Percentiles rank a stretch among this genome's conserved stretches.
These are phyloP conservation scores for Citrus sp. DNA, from an alignment of 345 rosid species.

Conservation along the genomic window DNA sequence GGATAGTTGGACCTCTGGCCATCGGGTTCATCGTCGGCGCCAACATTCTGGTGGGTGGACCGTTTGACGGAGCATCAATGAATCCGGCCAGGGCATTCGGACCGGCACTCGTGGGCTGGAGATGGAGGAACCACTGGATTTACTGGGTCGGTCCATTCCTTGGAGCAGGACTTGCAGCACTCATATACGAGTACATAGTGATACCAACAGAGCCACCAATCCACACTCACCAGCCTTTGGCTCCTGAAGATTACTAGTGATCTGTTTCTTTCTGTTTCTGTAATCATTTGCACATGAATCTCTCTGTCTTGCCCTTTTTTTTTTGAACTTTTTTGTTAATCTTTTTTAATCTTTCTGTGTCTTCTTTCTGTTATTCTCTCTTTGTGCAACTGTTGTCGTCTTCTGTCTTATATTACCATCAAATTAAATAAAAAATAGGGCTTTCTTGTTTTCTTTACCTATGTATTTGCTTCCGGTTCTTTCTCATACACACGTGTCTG, in stretches of 20 bases:
- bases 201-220: constrained; percentile 41
- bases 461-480: neutral
- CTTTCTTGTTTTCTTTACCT: neutral
- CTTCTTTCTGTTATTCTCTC: neutral
- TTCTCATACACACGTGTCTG: neutral
- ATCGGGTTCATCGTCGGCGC: constrained; percentile 41
- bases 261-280: neutral
- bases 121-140: constrained; percentile 54
- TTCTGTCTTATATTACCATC: neutral
- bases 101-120: constrained; percentile 48
- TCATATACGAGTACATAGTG: constrained; percentile 54
- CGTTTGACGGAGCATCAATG: constrained; percentile 51
- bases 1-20: constrained; percentile 45
- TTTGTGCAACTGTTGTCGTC: neutral
- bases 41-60: constrained; percentile 43
- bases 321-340: neutral
- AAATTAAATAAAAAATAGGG: constrained; percentile 1
- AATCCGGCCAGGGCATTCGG: constrained; percentile 48
- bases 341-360: neutral
- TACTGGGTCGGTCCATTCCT: constrained; percentile 50
- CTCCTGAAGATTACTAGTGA: constrained; percentile 73
- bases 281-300: neutral
- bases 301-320: neutral
- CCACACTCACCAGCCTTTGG: constrained; percentile 68
- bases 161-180: constrained; percentile 44